A percentile compares a stretch with the other conserved stretches of the same genome.
Conservation (phyloP, 768 basidiomycete species). For the Cystofilobasidium macerans region DNA sequence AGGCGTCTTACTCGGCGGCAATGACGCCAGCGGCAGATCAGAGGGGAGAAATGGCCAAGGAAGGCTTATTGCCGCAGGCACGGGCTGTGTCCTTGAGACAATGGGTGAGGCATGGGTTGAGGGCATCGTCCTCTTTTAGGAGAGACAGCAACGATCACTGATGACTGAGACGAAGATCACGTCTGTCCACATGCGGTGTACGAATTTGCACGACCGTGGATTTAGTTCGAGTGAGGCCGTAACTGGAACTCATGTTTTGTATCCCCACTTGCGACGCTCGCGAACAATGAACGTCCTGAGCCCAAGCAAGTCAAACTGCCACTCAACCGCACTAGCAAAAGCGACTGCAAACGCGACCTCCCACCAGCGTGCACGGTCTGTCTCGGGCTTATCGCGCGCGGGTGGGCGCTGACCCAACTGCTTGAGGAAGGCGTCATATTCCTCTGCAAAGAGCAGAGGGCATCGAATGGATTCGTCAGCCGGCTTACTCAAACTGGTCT, state of each 20-base stretch:
- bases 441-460: background rate
- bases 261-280: too few relatives aligned
- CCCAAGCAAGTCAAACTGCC: background rate
- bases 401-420: background rate
- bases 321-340: background rate
- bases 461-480: background rate
- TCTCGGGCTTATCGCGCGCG: background rate
- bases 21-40: too few relatives aligned
- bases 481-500: too few relatives aligned
- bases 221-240: too few relatives aligned
- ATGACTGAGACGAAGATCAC: too few relatives aligned
- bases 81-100: background rate
- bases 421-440: background rate
- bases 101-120: background rate
- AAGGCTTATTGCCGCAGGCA: background rate
- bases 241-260: too few relatives aligned
- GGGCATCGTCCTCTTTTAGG: background rate
- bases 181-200: too few relatives aligned
- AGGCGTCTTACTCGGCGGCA: background rate
- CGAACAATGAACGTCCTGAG: background rate
- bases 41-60: background rate
- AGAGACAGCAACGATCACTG: too few relatives aligned
- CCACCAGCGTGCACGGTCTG: conserved; percentile 1
- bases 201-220: too few relatives aligned
- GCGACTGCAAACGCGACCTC: background rate